A percentile compares a stretch with the other conserved stretches of the same genome.
Conservation (phyloP, 2,329 filamentous ascomycete genomes). For the Talaromyces sp. region DNA sequence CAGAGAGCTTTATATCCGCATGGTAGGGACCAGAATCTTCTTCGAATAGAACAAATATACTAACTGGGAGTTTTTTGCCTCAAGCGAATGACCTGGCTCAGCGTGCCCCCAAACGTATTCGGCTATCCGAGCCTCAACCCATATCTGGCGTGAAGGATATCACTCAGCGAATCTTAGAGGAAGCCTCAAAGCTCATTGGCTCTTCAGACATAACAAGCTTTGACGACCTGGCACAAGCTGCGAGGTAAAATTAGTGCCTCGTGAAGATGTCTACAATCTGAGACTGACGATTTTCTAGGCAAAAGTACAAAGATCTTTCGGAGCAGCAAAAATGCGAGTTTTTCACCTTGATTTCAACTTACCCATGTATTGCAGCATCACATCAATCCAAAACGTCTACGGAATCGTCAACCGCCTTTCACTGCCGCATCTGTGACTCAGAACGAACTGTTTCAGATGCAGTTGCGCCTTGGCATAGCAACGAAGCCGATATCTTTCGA, state of each 20-base stretch:
- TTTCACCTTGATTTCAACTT: conserved; percentile 52
- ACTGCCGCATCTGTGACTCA: conserved; percentile 36
- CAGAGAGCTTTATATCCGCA: neutral
- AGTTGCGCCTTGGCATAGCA: conserved; percentile 15
- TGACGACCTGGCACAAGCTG: neutral
- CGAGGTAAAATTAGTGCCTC: neutral
- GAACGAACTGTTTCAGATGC: conserved; percentile 20
- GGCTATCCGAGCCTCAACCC: conserved; percentile 28
- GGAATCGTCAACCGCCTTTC: conserved; percentile 21
- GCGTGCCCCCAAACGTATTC: conserved; percentile 31
- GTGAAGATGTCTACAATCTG: neutral
- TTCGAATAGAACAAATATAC: neutral
- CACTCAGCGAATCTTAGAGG: conserved; percentile 29
- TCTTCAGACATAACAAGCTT: conserved; percentile 21
- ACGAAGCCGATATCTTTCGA: conserved; percentile 32
- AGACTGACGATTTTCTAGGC: conserved; percentile 30
- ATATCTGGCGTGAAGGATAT: conserved; percentile 13
- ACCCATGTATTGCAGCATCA: conserved; percentile 53
- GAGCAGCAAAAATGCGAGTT: conserved; percentile 50
- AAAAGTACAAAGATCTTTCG: conserved; percentile 43
- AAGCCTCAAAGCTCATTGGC: conserved; percentile 32
- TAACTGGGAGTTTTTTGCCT: neutral
- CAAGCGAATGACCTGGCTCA: conserved; percentile 12
- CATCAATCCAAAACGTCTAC: conserved; percentile 34
- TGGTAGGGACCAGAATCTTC: neutral